Base-by-base conservation (phyloP, 176 grass and related monocot species). In the Carex myosuroides region DNA sequence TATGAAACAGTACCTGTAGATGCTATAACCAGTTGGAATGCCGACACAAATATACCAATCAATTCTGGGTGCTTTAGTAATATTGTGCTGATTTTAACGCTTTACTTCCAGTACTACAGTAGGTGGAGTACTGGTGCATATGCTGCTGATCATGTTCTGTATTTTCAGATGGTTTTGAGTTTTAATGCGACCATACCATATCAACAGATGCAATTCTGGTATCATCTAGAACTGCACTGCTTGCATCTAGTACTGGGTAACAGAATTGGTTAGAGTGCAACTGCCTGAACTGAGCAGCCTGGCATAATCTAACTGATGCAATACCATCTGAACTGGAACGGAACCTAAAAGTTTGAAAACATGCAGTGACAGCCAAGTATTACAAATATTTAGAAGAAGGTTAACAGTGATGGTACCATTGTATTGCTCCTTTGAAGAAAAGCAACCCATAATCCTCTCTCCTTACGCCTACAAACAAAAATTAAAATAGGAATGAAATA, bases 371-470 rank as follows among this genome's bases (percentile, higher is more conserved):
- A 16, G 24, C 22, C 48, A 26, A 77, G 22, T 78, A 10, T 55
- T 57, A 57, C 73, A 78, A 78, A 57, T 33, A 77, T 78, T 54
- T 33, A 50, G 41, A 83, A 66, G 35, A 81, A 29, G 14, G 42
- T n/a, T 30, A 54, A 81, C 9, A 81, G 26, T 55, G 1, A 66
- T 32, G 14, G 41, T 83, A 83, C 81, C 81, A 83, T 54, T 53
- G 42, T 83, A 69, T 66, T 83, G 81, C 60, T 69, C 81, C 48
- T 69, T 83, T 33, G 81, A 83, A 68, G 58, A 53, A 69, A 83
- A 83, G 81, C 81, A 83, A 29, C 81, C 81, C 81, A 83, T 83
- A 18, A 68, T 83, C 46, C 79, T 81, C 81, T 83, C 60, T 30
- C 81, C 48, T 83, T 55, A 42, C 81, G 68, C 81, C 81, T 83